Base-by-base conservation (phyloP, 129 eudicot species). In the Arctium minus region DNA sequence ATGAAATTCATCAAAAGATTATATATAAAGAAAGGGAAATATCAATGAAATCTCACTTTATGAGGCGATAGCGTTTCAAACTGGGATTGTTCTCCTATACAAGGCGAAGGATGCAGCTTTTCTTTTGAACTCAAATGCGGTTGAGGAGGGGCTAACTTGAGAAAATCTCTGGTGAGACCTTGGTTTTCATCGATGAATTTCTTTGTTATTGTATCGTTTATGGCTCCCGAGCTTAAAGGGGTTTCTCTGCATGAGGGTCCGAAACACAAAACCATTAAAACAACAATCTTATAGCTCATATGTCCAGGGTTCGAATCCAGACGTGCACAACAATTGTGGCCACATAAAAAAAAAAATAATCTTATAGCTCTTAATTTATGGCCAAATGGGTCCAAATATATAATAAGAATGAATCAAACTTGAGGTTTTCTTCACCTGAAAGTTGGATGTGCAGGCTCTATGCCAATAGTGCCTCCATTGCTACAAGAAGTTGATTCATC, bases 91-190 rank as follows among this genome's bases (percentile, higher is more conserved):
- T 84, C 84, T 73, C 36, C 81, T 37, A 79, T 70, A 81, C 85
- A 77, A n/a, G 86, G 80, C 22, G 84, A 85, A 77, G 84, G 60
- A 33, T 85, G 81, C 69, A 86, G 69, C 68, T 68, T 86, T 1
- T 76, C 80, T 46, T 86, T 89, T 44, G 78, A 77, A 73, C 72
- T 75, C 36, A 30, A 37, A 27, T 74, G 64, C 72, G 89, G 69
- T 38, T 83, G 78, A 29, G 98, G 93, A 80, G 93, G 98, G 38
- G 93, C 98, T 75, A 94, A 81, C 81, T 90, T 84, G 86, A 94
- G 94, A 79, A 94, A 90, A 77, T 92, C 94, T 84, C 94, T 86
- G n/a, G 85, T 85, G 36, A 87, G 79, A 70, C 77, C 79, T 76
- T 81, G 87, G 79, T 89, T 85, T 67, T 90, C 93, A 78, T 74